phyloP scores from a whole-genome alignment of 352 stramenopile species.

The Pythium phragmiticola region DNA sequence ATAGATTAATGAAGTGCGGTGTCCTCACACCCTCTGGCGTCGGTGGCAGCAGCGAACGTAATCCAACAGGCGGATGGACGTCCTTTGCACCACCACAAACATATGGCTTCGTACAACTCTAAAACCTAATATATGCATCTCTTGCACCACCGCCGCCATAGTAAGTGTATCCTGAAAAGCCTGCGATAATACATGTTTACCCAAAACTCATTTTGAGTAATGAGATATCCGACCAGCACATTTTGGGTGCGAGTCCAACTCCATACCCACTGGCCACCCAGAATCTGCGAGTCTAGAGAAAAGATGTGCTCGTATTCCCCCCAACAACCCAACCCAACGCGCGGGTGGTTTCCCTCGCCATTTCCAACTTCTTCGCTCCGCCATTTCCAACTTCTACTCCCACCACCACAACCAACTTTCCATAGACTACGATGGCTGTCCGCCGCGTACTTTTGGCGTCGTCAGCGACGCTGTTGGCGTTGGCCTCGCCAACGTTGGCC shows the following conservation, averaged over 20 bases:
- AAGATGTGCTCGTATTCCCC: constrained; percentile 1
- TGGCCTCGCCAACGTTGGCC: not conserved
- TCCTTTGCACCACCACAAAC: not conserved
- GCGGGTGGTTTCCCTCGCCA: constrained; percentile 1
- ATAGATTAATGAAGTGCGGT: not conserved
- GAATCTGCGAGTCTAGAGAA: not conserved
- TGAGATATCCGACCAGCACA: not conserved
- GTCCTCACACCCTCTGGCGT: not conserved
- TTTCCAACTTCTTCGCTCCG: constrained; percentile 7
- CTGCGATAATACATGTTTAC: not conserved
- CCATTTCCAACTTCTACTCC: constrained; percentile 10
- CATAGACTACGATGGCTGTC: constrained; percentile 8
- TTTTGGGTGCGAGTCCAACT: not conserved
- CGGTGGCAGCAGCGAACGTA: not conserved
- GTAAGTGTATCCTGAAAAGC: not conserved
- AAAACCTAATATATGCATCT: not conserved
- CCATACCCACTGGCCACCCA: not conserved
- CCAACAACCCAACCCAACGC: not conserved
- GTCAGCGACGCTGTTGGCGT: not conserved
- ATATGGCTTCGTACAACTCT: not conserved
- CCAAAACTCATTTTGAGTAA: not conserved
- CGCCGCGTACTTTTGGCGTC: constrained; percentile 5
- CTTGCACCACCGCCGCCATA: not conserved
- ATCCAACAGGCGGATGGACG: not conserved
- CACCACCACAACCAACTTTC: not conserved